These are phyloP conservation scores for Akanthomyces lecanii DNA, from an alignment of 2,329 filamentous ascomycete species.

Conservation along the genomic window DNA sequence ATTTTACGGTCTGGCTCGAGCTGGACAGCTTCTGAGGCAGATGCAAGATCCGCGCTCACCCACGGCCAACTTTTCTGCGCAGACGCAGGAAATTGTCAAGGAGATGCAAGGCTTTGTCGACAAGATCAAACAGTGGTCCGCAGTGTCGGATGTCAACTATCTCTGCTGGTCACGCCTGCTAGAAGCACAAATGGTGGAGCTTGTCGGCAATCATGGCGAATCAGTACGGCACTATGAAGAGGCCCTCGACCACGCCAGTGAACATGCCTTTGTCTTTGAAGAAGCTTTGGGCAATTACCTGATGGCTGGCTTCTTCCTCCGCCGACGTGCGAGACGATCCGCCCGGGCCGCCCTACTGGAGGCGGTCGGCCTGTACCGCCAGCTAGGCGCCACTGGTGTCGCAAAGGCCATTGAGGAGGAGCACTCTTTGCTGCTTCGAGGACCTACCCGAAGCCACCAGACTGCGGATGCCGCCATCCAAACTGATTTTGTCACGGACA, in stretches of 20 bases:
- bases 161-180: constrained; percentile 64
- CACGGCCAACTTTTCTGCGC: constrained; percentile 39
- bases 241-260: constrained; percentile 66
- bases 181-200: constrained; percentile 64
- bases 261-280: constrained; percentile 64
- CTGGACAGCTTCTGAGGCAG: constrained; percentile 47
- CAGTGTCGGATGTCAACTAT: constrained; percentile 67
- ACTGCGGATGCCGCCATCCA: constrained; percentile 63
- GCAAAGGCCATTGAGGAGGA: constrained; percentile 64
- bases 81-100: constrained; percentile 45
- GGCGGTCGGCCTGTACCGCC: constrained; percentile 62
- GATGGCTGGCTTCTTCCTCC: constrained; percentile 66
- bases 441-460: constrained; percentile 53
- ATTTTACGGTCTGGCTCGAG: constrained; percentile 56
- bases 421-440: constrained; percentile 63
- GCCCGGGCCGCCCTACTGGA: constrained; percentile 67
- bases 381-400: constrained; percentile 65
- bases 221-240: constrained; percentile 65
- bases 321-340: constrained; percentile 60
- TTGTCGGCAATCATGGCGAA: constrained; percentile 50
- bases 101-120: constrained; percentile 53
- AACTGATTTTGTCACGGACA: constrained; percentile 63
- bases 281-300: constrained; percentile 71
- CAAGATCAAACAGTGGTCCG: constrained; percentile 60
- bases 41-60: constrained; percentile 44